These are phyloP conservation scores for Cystobasidium onofrii DNA, from an alignment of 768 basidiomycete species.

Conservation along the genomic window DNA sequence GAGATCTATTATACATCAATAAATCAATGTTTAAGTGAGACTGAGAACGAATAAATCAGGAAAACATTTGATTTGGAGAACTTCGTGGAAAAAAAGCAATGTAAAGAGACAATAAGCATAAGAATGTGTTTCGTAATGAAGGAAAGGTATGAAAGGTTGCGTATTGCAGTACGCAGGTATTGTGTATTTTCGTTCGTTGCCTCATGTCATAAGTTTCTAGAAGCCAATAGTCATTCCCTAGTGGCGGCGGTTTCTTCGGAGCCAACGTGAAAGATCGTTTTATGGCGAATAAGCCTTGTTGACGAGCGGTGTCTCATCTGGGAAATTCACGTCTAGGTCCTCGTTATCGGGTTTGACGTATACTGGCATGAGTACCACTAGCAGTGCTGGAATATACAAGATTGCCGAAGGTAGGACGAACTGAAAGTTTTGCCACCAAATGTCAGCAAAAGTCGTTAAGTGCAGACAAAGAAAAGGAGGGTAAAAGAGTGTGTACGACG, in stretches of 20 bases:
- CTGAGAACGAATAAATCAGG: not conserved
- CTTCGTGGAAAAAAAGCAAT: no score
- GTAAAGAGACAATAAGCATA: no score
- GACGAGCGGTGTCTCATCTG: not conserved
- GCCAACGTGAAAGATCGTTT: not conserved
- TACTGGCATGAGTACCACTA: constrained; percentile 9
- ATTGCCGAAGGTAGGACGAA: constrained; percentile 30
- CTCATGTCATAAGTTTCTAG: no score
- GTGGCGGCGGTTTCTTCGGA: no score
- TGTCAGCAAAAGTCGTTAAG: not conserved
- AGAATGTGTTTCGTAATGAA: no score
- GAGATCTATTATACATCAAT: not conserved
- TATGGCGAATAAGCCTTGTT: not conserved
- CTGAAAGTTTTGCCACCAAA: not conserved
- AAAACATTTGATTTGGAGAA: no score
- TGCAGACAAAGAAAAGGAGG: not conserved
- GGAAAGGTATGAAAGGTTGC: no score
- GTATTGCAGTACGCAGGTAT: not conserved
- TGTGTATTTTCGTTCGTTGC: not conserved
- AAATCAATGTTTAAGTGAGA: not conserved
- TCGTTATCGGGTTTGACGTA: constrained; percentile 9
- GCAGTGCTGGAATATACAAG: constrained; percentile 21
- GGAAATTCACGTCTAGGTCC: not conserved
- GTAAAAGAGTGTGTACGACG: not conserved
- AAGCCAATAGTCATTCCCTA: no score